Base-by-base conservation (phyloP, 2,329 filamentous ascomycete species). In the Dothiorella sarmentorum region DNA sequence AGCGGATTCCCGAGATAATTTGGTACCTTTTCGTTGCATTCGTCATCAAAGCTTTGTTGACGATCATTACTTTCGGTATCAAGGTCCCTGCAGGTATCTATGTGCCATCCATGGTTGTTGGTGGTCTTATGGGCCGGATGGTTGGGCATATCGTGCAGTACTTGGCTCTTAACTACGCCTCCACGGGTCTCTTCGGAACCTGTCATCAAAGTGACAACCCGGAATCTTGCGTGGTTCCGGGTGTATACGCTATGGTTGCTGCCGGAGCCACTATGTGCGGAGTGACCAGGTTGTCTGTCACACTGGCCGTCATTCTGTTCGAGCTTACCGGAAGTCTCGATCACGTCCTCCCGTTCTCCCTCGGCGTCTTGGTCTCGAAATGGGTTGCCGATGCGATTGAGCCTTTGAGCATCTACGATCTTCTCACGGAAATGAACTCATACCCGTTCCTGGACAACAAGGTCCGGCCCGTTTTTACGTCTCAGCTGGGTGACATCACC, bases 371-470 rank as follows among this genome's bases (percentile, higher is more conserved):
- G 3, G 91, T 96, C 26, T 87, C 93, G n/a, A 99, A 99, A 76
- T 99, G 94, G 94, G 96, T 91, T 0, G 92, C 94, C 0, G 94
- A 97, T 74, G 92, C 91, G 3, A 84, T 99, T 53, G 94, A 99
- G 73, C 94, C 93, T 15, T 82, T 91, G 56, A 96, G 91, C 72
- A 97, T 99, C 62, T 97, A 97, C 71, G 94, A 97, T 69, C 83
- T 97, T 10, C 80, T 97, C 17, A 97, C 92, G 0, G 91, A 94
- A 70, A 93, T 99, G 88, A 97, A 99, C 73, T 89, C 90, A 2
- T 99, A 97, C 64, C 94, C 94, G 0, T 97, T 95, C 76, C 82
- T 99, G n/a, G 91, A 96, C 74, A 96, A 95, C 75, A 97, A 97
- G 72, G 85, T 92, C 62, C 91, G 95, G 65, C 92, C 93, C 1